A percentile compares a stretch with the other conserved stretches of the same genome.
Evolutionary conservation across 2,329 filamentous ascomycete genomes (phyloP).

Genomic region (Fusarium hostae): DNA sequence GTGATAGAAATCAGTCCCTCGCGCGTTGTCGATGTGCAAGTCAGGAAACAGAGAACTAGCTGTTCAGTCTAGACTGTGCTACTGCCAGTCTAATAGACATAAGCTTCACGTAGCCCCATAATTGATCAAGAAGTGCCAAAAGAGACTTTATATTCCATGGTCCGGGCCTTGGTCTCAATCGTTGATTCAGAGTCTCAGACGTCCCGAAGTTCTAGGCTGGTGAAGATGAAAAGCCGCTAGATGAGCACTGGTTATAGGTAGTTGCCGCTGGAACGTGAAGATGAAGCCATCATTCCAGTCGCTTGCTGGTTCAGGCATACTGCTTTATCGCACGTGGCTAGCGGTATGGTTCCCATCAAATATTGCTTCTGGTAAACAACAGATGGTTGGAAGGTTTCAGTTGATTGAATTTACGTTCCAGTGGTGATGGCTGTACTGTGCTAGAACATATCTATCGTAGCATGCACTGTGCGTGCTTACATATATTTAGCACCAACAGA

Average conservation of each 20-base stretch:
- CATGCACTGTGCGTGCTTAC: neutral
- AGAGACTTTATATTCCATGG: neutral
- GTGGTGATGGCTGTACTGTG: neutral
- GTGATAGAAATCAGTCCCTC: neutral
- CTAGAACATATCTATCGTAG: neutral
- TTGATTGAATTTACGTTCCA: neutral
- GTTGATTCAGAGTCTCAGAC: neutral
- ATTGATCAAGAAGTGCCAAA: neutral
- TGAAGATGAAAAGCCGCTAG: neutral
- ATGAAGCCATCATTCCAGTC: slow-evolving; percentile 17
- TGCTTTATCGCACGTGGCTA: neutral
- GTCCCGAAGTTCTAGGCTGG: neutral
- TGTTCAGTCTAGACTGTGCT: neutral
- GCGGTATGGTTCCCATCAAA: no score
- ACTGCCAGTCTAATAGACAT: neutral
- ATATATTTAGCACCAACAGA: neutral
- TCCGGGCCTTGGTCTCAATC: neutral
- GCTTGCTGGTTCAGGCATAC: no score
- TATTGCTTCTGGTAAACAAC: neutral
- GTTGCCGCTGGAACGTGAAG: neutral
- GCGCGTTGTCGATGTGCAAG: neutral
- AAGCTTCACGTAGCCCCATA: neutral
- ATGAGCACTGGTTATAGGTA: neutral
- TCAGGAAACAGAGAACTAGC: neutral
- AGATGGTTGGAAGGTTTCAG: neutral